These are phyloP conservation scores for Andrographis paniculata DNA, from an alignment of 305 asterid genomes.

Conservation along the genomic window DNA sequence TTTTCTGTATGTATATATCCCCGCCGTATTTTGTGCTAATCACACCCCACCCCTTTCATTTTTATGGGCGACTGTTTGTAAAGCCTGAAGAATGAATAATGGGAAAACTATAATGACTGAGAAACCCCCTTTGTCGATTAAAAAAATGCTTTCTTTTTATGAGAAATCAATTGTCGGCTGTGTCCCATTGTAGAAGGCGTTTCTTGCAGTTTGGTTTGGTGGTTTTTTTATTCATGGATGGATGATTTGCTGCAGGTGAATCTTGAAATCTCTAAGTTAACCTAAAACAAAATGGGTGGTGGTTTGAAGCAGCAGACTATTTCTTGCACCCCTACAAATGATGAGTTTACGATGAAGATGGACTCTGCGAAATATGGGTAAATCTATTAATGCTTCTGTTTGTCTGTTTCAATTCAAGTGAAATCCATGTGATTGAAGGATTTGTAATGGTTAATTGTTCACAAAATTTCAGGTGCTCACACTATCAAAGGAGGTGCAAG, in stretches of 20 bases:
- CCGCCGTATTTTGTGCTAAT: too few species aligned
- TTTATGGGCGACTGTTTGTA: too few species aligned
- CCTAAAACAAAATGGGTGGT: slow-evolving; percentile 27
- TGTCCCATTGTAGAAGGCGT: too few species aligned
- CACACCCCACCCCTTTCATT: too few species aligned
- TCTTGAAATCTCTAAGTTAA: not conserved
- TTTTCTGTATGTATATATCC: too few species aligned
- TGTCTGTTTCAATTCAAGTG: not conserved
- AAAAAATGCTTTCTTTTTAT: too few species aligned
- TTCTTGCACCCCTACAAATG: slow-evolving; percentile 22
- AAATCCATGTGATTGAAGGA: not conserved
- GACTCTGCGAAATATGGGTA: slow-evolving; percentile 50
- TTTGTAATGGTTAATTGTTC: too few species aligned
- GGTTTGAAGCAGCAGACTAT: slow-evolving; percentile 25
- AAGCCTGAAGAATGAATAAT: too few species aligned
- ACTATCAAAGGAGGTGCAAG: slow-evolving; percentile 67
- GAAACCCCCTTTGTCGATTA: too few species aligned
- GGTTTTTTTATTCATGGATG: slow-evolving; percentile 21
- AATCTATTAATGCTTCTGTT: not conserved
- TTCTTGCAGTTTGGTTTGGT: too few species aligned
- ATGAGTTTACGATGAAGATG: slow-evolving; percentile 28
- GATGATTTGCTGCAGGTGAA: not conserved
- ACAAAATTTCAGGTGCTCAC: slow-evolving; percentile 66
- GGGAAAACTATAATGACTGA: too few species aligned
- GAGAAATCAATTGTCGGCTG: too few species aligned